These are phyloP conservation scores for Cordyceps javanica DNA, from an alignment of 2,329 filamentous ascomycete genomes.

Conservation along the genomic window DNA sequence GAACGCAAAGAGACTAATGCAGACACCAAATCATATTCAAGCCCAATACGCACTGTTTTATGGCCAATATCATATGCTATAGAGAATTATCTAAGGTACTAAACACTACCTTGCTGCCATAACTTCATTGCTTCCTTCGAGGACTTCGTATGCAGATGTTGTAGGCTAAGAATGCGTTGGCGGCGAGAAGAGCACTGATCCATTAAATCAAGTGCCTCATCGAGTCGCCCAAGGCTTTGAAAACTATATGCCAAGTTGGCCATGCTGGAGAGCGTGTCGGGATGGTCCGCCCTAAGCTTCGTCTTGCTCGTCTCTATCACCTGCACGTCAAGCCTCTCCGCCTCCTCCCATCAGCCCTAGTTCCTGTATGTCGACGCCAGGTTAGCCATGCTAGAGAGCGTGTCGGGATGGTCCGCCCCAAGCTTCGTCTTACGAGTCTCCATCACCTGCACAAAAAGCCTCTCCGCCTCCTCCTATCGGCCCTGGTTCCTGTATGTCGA, in stretches of 20 bases:
- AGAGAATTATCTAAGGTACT: background rate
- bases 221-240: background rate
- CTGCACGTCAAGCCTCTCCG: too few relatives aligned
- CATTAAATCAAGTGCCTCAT: background rate
- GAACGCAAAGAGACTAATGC: background rate
- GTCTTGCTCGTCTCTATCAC: background rate
- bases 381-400: too few relatives aligned
- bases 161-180: background rate
- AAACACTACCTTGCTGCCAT: background rate
- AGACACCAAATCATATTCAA: background rate
- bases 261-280: constrained; percentile 9
- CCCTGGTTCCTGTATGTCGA: too few relatives aligned
- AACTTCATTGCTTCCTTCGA: background rate
- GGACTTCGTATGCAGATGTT: background rate
- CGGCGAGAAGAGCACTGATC: background rate
- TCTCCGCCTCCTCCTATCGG: too few relatives aligned
- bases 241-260: background rate
- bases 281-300: constrained; percentile 5
- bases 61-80: background rate
- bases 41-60: background rate
- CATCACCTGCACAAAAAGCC: too few relatives aligned
- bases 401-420: too few relatives aligned
- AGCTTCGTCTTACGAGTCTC: too few relatives aligned
- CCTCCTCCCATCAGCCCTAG: too few relatives aligned
- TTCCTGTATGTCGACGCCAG: too few relatives aligned